Percentiles rank a stretch among this genome's conserved stretches.
Conservation (phyloP, 2,329 filamentous ascomycete species). For the Fusarium verticillioides region DNA sequence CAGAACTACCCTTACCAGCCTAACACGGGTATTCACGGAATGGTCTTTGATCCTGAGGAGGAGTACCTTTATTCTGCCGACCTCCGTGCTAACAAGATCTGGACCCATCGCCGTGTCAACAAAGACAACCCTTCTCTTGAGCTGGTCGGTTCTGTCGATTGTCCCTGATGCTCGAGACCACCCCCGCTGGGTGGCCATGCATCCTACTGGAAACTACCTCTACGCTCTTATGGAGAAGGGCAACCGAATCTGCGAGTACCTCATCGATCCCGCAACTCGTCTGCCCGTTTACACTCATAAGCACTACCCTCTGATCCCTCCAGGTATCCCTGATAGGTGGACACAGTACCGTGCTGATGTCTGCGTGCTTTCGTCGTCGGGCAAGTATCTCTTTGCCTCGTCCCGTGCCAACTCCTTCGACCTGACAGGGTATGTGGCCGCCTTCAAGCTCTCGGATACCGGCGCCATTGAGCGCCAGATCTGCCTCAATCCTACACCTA, state of each 20-base stretch:
- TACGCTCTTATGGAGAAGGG: slow-evolving; percentile 93
- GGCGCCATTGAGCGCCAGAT: slow-evolving; percentile 83
- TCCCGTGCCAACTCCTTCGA: slow-evolving; percentile 81
- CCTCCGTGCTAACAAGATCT: slow-evolving; percentile 81
- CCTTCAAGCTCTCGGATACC: slow-evolving; percentile 75
- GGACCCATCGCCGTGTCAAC: slow-evolving; percentile 80
- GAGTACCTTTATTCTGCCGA: slow-evolving; percentile 83
- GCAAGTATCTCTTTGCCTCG: slow-evolving; percentile 83
- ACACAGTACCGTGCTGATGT: slow-evolving; percentile 87
- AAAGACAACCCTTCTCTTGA: slow-evolving; percentile 57
- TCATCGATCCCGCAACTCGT: slow-evolving; percentile 78
- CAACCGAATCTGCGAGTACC: slow-evolving; percentile 84
- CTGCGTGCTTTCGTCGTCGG: slow-evolving; percentile 75
- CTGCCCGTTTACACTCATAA: slow-evolving; percentile 83
- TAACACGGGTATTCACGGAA: slow-evolving; percentile 80
- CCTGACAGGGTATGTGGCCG: slow-evolving; percentile 84
- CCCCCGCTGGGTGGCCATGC: slow-evolving; percentile 88
- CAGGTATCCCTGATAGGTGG: slow-evolving; percentile 67
- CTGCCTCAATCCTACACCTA: slow-evolving; percentile 84
- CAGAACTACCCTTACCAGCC: slow-evolving; percentile 80
- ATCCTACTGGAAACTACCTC: slow-evolving; percentile 79
- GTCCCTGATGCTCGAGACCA: slow-evolving; percentile 79
- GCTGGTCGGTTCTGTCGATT: slow-evolving; percentile 77
- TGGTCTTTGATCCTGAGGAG: slow-evolving; percentile 81
- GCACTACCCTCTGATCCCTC: slow-evolving; percentile 81